Evolutionary conservation across 345 rosid species (phyloP).

Genomic region (Lepidium sativum): DNA sequence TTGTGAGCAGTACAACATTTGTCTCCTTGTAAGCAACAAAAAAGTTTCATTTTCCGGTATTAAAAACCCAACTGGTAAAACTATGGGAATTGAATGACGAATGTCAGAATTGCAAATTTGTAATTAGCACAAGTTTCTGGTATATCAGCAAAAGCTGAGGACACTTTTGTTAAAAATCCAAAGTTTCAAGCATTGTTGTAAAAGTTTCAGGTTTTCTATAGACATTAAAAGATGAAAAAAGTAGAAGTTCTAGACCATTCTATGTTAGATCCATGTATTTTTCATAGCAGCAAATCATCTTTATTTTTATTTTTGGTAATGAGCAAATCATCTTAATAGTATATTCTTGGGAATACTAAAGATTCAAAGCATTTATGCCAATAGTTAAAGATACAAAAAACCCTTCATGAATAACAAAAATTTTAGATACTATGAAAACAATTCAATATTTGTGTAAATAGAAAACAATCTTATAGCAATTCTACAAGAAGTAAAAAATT

Average conservation of each 20-base stretch:
- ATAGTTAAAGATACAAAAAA: no score
- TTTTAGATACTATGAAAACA: no score
- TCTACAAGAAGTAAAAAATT: background rate
- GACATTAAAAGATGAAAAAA: background rate
- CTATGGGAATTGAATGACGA: no score
- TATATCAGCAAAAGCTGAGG: background rate
- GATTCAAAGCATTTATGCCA: no score
- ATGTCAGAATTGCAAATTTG: no score
- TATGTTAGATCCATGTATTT: no score
- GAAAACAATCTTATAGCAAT: background rate
- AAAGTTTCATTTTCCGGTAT: background rate
- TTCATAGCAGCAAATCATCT: no score
- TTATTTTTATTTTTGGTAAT: no score
- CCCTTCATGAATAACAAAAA: no score
- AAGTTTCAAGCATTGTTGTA: background rate
- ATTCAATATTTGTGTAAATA: background rate
- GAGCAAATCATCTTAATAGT: no score
- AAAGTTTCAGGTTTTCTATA: background rate
- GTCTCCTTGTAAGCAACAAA: background rate
- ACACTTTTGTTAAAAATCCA: background rate
- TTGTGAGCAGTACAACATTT: background rate
- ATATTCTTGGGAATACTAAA: no score
- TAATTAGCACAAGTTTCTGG: background rate
- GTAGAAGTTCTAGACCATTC: background rate
- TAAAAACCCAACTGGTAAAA: background rate